Evolutionary conservation across 2,329 filamentous ascomycete genomes (phyloP).

Genomic region (Colletotrichum melonis): DNA sequence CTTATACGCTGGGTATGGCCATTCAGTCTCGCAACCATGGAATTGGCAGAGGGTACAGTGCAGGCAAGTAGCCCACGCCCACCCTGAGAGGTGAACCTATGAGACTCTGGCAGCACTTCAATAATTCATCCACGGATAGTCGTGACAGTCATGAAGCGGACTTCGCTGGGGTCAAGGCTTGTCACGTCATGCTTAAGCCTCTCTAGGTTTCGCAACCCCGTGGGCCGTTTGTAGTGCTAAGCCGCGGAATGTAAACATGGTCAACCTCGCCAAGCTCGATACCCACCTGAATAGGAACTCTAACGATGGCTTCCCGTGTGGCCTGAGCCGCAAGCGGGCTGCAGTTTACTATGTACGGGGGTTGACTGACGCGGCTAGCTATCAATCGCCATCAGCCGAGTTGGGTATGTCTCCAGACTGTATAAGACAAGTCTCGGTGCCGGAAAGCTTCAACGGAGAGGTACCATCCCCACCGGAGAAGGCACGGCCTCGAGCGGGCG

Average conservation of each 20-base stretch:
- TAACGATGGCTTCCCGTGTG: neutral
- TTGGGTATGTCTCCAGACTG: neutral
- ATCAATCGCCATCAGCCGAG: neutral
- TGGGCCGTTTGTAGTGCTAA: neutral
- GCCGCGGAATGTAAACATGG: neutral
- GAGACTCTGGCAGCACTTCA: neutral
- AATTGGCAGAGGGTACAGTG: neutral
- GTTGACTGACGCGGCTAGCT: neutral
- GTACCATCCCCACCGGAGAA: neutral
- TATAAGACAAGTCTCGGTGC: neutral
- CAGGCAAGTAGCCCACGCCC: no score
- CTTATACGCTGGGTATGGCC: no score
- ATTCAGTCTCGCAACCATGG: no score
- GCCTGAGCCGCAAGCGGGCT: neutral
- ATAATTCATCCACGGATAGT: neutral
- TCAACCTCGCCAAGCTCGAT: neutral
- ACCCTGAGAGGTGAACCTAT: neutral
- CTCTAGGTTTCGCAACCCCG: neutral
- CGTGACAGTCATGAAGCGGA: neutral
- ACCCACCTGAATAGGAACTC: neutral
- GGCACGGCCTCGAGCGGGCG: conserved; percentile 7
- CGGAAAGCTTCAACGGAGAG: neutral
- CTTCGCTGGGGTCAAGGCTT: neutral
- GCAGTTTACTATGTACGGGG: neutral
- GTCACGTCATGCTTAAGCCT: neutral